Conservation (phyloP, 768 basidiomycete species). For the Termitomyces titanicus region DNA sequence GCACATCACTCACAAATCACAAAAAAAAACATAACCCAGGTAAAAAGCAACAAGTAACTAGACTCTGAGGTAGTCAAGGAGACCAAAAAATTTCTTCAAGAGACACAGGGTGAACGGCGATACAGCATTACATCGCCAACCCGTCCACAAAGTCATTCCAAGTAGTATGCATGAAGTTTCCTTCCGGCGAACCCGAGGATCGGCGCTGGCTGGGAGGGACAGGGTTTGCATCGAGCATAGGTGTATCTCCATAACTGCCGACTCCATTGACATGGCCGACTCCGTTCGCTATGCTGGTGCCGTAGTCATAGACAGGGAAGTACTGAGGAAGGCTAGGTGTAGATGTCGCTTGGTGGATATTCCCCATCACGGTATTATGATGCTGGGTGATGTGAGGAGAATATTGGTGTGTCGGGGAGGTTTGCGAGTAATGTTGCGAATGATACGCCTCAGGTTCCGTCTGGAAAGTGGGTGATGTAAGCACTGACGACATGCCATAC, state of each 20-base stretch:
- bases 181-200: constrained; percentile 56
- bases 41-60: neutral
- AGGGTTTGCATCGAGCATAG: constrained; percentile 39
- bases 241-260: constrained; percentile 20
- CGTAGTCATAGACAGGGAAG: constrained; percentile 76
- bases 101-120: too few species aligned
- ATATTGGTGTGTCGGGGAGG: constrained; percentile 10
- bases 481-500: constrained; percentile 41
- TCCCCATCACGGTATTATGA: constrained; percentile 14
- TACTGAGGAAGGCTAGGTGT: constrained; percentile 54
- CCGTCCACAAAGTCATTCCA: constrained; percentile 63
- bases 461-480: constrained; percentile 30
- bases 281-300: constrained; percentile 28
- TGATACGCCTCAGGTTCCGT: constrained; percentile 30
- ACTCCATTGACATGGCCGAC: constrained; percentile 12
- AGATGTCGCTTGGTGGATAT: constrained; percentile 10
- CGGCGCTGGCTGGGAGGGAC: constrained; percentile 32
- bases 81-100: neutral
- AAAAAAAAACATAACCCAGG: neutral
- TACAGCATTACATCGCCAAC: constrained; percentile 28
- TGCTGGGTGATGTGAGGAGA: constrained; percentile 16
- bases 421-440: constrained; percentile 21
- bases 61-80: neutral
- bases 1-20: neutral
- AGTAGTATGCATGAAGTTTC: constrained; percentile 56